phyloP scores from a whole-genome alignment of 495 filamentous ascomycete genomes.

The Lasiosphaeris hirsuta region DNA sequence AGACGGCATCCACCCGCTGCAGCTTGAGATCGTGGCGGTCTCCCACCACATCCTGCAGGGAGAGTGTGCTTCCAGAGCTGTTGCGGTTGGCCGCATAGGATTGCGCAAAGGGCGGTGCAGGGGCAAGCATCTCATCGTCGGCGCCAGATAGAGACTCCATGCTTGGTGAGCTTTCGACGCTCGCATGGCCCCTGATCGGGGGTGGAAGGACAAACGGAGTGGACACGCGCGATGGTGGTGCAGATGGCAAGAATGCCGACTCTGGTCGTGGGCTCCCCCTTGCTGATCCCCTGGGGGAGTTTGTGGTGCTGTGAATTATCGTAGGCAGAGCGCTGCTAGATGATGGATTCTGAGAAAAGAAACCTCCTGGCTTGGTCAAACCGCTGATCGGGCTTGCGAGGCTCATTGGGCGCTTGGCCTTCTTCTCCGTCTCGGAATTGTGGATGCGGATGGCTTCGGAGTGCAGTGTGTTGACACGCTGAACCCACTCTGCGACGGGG shows the following conservation, averaged over 20 bases:
- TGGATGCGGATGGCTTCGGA: constrained; percentile 43
- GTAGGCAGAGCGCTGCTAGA: too few relatives aligned
- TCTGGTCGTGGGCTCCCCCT: too few relatives aligned
- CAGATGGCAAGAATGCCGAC: too few relatives aligned
- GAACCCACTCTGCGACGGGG: constrained; percentile 65
- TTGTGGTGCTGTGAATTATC: too few relatives aligned
- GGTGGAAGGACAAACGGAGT: too few relatives aligned
- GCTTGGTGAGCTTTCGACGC: not conserved
- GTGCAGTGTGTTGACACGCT: constrained; percentile 59
- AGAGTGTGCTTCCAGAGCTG: constrained; percentile 20
- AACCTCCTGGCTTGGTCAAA: constrained; percentile 15
- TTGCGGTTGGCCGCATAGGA: constrained; percentile 20
- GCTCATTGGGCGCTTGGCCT: constrained; percentile 11
- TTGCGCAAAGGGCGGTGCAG: constrained; percentile 10
- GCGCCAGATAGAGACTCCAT: constrained; percentile 20
- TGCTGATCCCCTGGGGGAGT: too few relatives aligned
- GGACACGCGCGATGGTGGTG: too few relatives aligned
- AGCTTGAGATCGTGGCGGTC: constrained; percentile 41
- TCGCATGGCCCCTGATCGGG: too few relatives aligned
- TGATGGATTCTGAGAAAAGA: not conserved
- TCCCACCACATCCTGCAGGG: constrained; percentile 24
- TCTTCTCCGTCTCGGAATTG: constrained; percentile 29
- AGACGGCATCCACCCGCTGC: constrained; percentile 65
- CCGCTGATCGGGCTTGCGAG: constrained; percentile 14
- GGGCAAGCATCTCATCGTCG: constrained; percentile 14